Evolutionary conservation across 768 basidiomycete species (phyloP), one percentile per base, ranked within the genome.

Genomic region (Suillus spraguei): DNA sequence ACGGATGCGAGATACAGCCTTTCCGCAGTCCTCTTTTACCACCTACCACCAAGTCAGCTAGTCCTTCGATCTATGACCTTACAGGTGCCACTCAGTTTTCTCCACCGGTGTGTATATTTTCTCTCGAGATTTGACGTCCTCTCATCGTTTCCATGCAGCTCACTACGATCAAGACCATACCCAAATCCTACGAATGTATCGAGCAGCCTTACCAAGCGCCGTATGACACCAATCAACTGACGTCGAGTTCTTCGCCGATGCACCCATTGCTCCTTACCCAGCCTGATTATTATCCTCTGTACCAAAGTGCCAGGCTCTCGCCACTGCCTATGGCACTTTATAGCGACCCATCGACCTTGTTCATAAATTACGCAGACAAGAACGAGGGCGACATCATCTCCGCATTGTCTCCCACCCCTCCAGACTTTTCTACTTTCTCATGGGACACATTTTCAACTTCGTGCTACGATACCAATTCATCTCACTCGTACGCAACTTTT

Each of bases 11-110:
- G 60, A 65, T 74, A 8, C 66, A 65, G 0, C 72, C 70, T 2
- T 75, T 75, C 63, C 72, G 64, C 55, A 72, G 71, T 56, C 71
- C 76, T 8, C 62, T 77, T 59, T 46, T 78, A 8, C 77, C 77
- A 4, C 74, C 76, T 2, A 28, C 61, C 2, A 28, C 60, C 33
- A 33, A 55, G 58, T 58, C 36, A 20, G 22, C 52, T 33, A 54
- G 17, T 7, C 46, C 41, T 32, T 8, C 54, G 38, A 35, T 55
- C 17, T 14, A 41, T 17, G 39, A 41, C 17, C 13, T 58, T 17
- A 8, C 24, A 20, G 4, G 39, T 58, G 39, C 39, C 24, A 58
- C 56, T 32, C 56, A 58, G 11, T 20, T 41, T 41, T 58, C 22
- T 28, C 56, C 24, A 32, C 28, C 17, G 39, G 56, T 58, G 6